phyloP scores from a whole-genome alignment of 257 asterid species.

The Salvia rosmarinus region DNA sequence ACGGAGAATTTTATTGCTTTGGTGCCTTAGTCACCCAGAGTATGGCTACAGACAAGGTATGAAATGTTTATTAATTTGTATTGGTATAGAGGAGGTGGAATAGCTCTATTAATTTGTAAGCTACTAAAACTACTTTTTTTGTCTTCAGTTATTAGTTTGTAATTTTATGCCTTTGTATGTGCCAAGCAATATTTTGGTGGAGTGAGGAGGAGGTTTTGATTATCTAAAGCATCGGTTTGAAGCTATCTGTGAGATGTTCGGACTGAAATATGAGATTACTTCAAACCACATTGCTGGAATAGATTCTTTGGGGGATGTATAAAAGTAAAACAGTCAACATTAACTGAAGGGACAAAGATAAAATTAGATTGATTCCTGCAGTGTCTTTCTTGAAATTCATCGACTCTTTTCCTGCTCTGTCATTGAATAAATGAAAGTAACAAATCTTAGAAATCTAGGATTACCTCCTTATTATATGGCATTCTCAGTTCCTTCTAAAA shows the following conservation, averaged over 20 bases:
- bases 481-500: slow-evolving; percentile 11
- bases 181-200: slow-evolving; percentile 7
- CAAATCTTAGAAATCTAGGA: slow-evolving; percentile 16
- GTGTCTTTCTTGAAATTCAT: slow-evolving; percentile 3
- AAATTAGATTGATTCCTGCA: slow-evolving; percentile 9
- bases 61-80: slow-evolving; percentile 23
- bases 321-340: neutral
- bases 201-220: neutral
- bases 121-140: slow-evolving; percentile 7
- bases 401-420: neutral
- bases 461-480: slow-evolving; percentile 4
- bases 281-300: slow-evolving; percentile 16
- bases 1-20: slow-evolving; percentile 79
- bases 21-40: slow-evolving; percentile 89
- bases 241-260: slow-evolving; percentile 9
- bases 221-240: slow-evolving; percentile 14
- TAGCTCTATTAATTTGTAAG: slow-evolving; percentile 14
- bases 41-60: slow-evolving; percentile 94
- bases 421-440: slow-evolving; percentile 15
- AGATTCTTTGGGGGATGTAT: neutral
- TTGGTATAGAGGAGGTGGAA: slow-evolving; percentile 80
- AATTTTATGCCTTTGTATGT: neutral
- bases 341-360: slow-evolving; percentile 11
- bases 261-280: slow-evolving; percentile 13
- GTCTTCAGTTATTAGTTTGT: neutral